phyloP scores from a whole-genome alignment of 139 green algal species.

The Choricystis sp. region DNA sequence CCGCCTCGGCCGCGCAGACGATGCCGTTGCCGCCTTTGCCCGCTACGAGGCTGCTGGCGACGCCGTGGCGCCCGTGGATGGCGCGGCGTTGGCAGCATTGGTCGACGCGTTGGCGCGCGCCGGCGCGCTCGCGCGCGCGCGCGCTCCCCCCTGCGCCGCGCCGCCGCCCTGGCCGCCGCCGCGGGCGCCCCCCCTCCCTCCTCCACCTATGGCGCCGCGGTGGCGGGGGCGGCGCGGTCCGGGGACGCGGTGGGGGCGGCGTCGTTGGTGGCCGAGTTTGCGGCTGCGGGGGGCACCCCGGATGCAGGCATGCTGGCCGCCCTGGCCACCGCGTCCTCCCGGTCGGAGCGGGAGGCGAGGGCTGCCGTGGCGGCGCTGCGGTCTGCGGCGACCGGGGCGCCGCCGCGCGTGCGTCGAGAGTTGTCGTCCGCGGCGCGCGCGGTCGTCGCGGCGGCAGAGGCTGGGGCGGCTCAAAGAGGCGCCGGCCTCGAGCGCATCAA shows the following conservation, averaged over 20 bases:
- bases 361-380: background rate
- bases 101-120: slow-evolving; percentile 13
- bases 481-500: background rate
- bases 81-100: slow-evolving; percentile 15
- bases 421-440: too few species aligned
- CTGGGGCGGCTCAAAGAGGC: background rate
- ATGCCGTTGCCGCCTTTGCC: slow-evolving; percentile 13
- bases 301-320: slow-evolving; percentile 23
- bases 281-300: slow-evolving; percentile 20
- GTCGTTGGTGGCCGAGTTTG: slow-evolving; percentile 15
- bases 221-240: slow-evolving; percentile 6
- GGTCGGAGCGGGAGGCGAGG: background rate
- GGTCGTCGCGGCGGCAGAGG: background rate
- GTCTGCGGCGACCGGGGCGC: background rate
- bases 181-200: slow-evolving; percentile 16
- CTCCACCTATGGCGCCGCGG: slow-evolving; percentile 21
- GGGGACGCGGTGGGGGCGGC: slow-evolving; percentile 9
- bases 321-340: slow-evolving; percentile 15
- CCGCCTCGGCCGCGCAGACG: slow-evolving; percentile 1
- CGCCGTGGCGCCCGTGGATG: slow-evolving; percentile 9
- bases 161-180: slow-evolving; percentile 7
- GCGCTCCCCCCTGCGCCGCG: slow-evolving; percentile 6
- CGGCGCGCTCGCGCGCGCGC: slow-evolving; percentile 19
- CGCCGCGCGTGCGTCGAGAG: background rate
- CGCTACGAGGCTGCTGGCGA: slow-evolving; percentile 10